A percentile compares a stretch with the other conserved stretches of the same genome.
These are phyloP conservation scores for Chamaecrista fasciculata DNA, from an alignment of 306 rosid genomes.

Conservation along the genomic window DNA sequence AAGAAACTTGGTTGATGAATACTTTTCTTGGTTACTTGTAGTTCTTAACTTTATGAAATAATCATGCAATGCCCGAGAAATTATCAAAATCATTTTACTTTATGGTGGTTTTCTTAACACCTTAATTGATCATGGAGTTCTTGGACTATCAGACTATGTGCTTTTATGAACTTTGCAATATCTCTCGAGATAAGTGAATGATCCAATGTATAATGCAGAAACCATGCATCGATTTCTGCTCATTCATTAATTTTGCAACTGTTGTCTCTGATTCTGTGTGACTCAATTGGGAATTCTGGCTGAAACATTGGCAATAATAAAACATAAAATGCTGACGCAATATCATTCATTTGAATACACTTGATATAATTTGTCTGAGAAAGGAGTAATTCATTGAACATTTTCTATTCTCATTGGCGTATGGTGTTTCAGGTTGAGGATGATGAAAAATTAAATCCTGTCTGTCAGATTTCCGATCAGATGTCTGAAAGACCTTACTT, in stretches of 20 bases:
- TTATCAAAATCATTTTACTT: neutral
- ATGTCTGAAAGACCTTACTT: constrained; percentile 61
- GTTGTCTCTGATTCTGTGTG: neutral
- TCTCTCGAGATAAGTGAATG: neutral
- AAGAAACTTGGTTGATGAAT: constrained; percentile 13
- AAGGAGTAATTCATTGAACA: constrained; percentile 4
- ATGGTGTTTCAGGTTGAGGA: constrained; percentile 53
- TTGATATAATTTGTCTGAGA: neutral
- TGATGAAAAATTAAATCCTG: constrained; percentile 37
- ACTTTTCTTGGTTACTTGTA: neutral
- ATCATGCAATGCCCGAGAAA: neutral
- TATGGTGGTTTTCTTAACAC: neutral
- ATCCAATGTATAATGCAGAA: neutral
- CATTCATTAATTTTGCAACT: neutral
- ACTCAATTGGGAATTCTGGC: neutral
- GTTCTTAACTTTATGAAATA: constrained; percentile 1
- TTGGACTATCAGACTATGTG: neutral
- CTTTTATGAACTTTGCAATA: neutral
- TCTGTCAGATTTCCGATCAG: constrained; percentile 29
- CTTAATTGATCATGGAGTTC: constrained; percentile 2
- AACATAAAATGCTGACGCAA: constrained; percentile 18
- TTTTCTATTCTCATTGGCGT: constrained; percentile 19
- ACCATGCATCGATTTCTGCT: constrained; percentile 14
- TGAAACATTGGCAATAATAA: constrained; percentile 16
- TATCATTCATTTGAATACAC: constrained; percentile 13